phyloP scores from a whole-genome alignment of 768 basidiomycete genomes.

The Daedaleopsis sinensis region DNA sequence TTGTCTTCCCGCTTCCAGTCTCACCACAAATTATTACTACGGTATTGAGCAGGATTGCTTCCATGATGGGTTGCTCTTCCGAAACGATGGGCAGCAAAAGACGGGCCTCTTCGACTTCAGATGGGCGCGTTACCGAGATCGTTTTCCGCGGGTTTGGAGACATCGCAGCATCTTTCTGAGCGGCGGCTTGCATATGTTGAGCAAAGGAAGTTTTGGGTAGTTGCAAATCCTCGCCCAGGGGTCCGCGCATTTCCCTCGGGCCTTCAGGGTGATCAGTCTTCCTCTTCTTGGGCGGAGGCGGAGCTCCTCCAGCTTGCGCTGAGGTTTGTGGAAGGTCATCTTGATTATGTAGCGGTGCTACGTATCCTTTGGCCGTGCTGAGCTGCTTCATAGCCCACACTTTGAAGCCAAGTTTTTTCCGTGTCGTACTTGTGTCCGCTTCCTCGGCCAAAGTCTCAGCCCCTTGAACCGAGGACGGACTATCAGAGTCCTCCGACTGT shows the following conservation, averaged over 20 bases:
- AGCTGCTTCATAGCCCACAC: conserved; percentile 88
- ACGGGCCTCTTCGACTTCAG: conserved; percentile 75
- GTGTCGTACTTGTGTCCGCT: conserved; percentile 34
- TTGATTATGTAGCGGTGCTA: conserved; percentile 27
- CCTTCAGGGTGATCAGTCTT: conserved; percentile 39
- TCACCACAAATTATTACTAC: conserved; percentile 91
- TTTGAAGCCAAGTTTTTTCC: conserved; percentile 70
- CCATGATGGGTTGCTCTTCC: conserved; percentile 95
- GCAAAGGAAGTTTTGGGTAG: conserved; percentile 72
- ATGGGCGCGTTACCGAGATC: conserved; percentile 61
- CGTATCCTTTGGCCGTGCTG: conserved; percentile 48
- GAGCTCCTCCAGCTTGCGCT: background rate
- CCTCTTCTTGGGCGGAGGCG: conserved; percentile 48
- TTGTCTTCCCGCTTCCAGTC: conserved; percentile 98
- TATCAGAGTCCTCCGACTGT: conserved; percentile 13
- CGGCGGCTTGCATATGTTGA: conserved; percentile 41
- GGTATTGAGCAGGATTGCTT: conserved; percentile 82
- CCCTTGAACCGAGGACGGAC: conserved; percentile 19
- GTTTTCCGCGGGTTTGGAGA: conserved; percentile 36
- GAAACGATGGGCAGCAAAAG: conserved; percentile 85
- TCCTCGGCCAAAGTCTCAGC: conserved; percentile 24
- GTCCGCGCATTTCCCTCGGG: conserved; percentile 65
- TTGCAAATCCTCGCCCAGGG: conserved; percentile 72
- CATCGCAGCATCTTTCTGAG: conserved; percentile 4
- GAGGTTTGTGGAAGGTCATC: background rate